Evolutionary conservation across 306 rosid species (phyloP), one percentile per base, ranked within the genome.

Genomic region (Malus sylvestris): DNA sequence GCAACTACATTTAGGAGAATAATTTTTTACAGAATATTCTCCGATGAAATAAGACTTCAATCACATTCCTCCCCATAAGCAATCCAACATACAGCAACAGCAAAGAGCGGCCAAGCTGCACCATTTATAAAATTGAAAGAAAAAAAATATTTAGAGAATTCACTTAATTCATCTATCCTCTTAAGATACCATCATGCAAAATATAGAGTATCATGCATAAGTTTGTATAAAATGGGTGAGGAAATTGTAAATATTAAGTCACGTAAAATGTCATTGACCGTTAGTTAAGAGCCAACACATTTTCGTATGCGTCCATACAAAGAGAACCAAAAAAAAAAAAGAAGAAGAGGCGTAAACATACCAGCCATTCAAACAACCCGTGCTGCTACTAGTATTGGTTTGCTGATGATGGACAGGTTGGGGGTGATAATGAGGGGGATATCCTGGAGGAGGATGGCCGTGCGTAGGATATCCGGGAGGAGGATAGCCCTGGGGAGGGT

Each of bases 101-200:
- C 98, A 94, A 58, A 94, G 83, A 74, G 93, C 98, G 88, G 97
- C 98, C 95, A 91, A 84, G 72, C 98, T 94, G 87, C 82, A 87
- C 64, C 67, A 42, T 69, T 32, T 66, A 73, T 51, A 70, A 53
- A 79, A 71, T 40, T 71, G 25, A 73, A 42, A 55, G 29, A 23
- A 52, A 60, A 60, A 22, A 4, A 46, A 23, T 27, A 4, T 4
- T 68, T 63, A 10, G 64, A 20, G 4, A 27, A 2, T 53, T 4
- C 18, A 11, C 18, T 11, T 49, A 13, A 13, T 49, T 49, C 53
- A 40, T 40, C 59, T 18, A 18, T 16, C 22, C 20, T 6, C 18
- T 6, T 53, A 53, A 53, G 9, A 42, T 8, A 42, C 0, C 10
- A 42, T 42, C 12, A 42, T 10, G 12, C 45, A 10, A 42, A 9